A percentile compares a stretch with the other conserved stretches of the same genome.
Evolutionary conservation across 2,329 filamentous ascomycete genomes (phyloP).

Genomic region (Venturia oleaginea): DNA sequence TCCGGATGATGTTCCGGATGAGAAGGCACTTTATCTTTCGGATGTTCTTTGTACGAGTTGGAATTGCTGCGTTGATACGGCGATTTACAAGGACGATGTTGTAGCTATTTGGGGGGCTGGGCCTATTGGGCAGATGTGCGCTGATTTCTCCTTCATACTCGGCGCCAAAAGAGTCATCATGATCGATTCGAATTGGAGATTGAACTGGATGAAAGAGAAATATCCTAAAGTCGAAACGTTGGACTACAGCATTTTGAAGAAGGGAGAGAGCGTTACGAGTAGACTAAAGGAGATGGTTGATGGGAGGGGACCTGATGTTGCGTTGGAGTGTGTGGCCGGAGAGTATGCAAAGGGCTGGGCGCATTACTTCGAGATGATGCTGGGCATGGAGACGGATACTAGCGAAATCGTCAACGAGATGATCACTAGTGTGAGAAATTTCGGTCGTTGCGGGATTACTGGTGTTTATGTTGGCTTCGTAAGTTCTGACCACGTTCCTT

Average conservation of each 20-base stretch:
- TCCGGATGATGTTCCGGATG: conserved; percentile 71
- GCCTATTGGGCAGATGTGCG: conserved; percentile 73
- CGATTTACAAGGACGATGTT: conserved; percentile 64
- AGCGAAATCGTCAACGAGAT: conserved; percentile 74
- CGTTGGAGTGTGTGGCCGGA: conserved; percentile 58
- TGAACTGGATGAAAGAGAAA: conserved; percentile 57
- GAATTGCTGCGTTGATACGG: conserved; percentile 75
- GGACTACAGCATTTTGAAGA: conserved; percentile 58
- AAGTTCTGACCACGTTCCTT: conserved; percentile 21
- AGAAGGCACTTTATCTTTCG: conserved; percentile 72
- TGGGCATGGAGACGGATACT: conserved; percentile 74
- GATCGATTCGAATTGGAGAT: conserved; percentile 64
- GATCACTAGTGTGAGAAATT: conserved; percentile 64
- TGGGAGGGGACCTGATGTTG: conserved; percentile 61
- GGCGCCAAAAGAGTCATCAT: conserved; percentile 69
- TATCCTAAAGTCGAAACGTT: conserved; percentile 59
- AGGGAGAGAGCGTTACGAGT: conserved; percentile 56
- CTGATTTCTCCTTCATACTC: conserved; percentile 57
- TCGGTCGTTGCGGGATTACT: conserved; percentile 66
- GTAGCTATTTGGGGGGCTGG: conserved; percentile 85
- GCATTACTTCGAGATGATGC: conserved; percentile 49
- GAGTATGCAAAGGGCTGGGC: conserved; percentile 55
- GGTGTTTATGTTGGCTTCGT: conserved; percentile 57
- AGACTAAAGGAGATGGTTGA: conserved; percentile 65
- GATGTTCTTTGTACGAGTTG: conserved; percentile 74